A percentile compares a stretch with the other conserved stretches of the same genome.
Conservation (phyloP, 2,329 filamentous ascomycete species). For the Sporothrix inflata region DNA sequence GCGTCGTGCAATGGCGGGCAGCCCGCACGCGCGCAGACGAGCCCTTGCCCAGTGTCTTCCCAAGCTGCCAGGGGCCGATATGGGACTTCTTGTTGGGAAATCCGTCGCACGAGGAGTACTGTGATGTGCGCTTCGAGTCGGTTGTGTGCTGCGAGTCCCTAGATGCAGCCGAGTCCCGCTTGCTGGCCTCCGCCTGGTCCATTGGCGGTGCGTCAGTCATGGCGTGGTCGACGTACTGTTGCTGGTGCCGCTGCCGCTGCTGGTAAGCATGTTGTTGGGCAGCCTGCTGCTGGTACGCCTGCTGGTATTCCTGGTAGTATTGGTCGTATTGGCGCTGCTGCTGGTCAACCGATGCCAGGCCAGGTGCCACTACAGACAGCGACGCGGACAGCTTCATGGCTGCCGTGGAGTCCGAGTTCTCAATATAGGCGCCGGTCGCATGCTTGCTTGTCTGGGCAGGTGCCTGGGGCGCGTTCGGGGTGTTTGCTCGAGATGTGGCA, state of each 20-base stretch:
- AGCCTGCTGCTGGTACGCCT: slow-evolving; percentile 21
- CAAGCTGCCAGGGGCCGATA: slow-evolving; percentile 92
- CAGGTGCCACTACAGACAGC: slow-evolving; percentile 11
- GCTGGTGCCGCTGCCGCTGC: slow-evolving; percentile 7
- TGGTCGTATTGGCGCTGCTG: slow-evolving; percentile 22
- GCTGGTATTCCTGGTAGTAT: slow-evolving; percentile 23
- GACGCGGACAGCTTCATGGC: slow-evolving; percentile 15
- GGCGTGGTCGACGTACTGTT: slow-evolving; percentile 6
- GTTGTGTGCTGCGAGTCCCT: slow-evolving; percentile 39
- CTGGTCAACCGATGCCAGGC: not conserved
- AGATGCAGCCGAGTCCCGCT: slow-evolving; percentile 42
- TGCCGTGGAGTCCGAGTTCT: slow-evolving; percentile 23
- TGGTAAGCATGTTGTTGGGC: slow-evolving; percentile 3
- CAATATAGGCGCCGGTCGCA: slow-evolving; percentile 14
- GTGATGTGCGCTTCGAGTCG: slow-evolving; percentile 45
- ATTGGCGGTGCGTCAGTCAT: slow-evolving; percentile 21
- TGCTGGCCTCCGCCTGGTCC: slow-evolving; percentile 24
- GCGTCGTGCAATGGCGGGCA: slow-evolving; percentile 77
- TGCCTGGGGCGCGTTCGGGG: slow-evolving; percentile 32
- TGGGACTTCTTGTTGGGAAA: slow-evolving; percentile 61
- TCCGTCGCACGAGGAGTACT: slow-evolving; percentile 40
- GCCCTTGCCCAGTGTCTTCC: slow-evolving; percentile 84
- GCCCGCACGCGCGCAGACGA: slow-evolving; percentile 86
- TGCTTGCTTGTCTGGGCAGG: slow-evolving; percentile 27
- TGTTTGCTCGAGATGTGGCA: slow-evolving; percentile 39